A percentile compares a stretch with the other conserved stretches of the same genome.
phyloP scores from a whole-genome alignment of 176 grass and related monocot species.

The Musa schizocarpa region DNA sequence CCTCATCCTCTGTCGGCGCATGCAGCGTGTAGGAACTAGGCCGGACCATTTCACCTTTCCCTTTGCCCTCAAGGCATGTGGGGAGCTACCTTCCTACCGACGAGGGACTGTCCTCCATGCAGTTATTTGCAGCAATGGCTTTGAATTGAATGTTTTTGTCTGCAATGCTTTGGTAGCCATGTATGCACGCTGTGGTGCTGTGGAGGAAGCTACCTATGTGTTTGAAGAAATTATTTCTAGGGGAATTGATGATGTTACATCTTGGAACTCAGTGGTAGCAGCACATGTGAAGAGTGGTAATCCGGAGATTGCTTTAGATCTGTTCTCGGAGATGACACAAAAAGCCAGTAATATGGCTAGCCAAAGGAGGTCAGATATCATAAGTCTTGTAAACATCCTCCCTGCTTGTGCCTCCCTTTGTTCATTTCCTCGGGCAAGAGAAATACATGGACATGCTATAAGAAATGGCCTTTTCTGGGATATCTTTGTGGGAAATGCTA shows the following conservation, averaged over 20 bases:
- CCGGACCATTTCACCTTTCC: conserved; percentile 78
- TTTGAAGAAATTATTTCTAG: conserved; percentile 63
- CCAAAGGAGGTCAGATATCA: conserved; percentile 48
- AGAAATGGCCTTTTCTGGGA: conserved; percentile 52
- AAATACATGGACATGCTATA: conserved; percentile 74
- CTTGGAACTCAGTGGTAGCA: conserved; percentile 80
- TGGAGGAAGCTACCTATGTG: conserved; percentile 41
- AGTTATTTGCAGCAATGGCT: conserved; percentile 53
- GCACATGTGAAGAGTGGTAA: conserved; percentile 49
- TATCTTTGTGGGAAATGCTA: conserved; percentile 66
- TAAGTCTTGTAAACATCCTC: conserved; percentile 82
- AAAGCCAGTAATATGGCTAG: conserved; percentile 42
- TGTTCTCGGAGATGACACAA: conserved; percentile 53
- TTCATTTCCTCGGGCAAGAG: conserved; percentile 48
- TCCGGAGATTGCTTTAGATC: conserved; percentile 35
- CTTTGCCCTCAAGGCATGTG: conserved; percentile 62
- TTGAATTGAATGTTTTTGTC: conserved; percentile 59
- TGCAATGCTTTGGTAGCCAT: conserved; percentile 69
- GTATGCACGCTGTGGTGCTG: conserved; percentile 57
- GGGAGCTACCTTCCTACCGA: conserved; percentile 55
- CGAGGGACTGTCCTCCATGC: conserved; percentile 58
- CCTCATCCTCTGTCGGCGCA: conserved; percentile 42
- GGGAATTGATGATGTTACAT: conserved; percentile 78
- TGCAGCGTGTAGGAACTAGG: conserved; percentile 52
- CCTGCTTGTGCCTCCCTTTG: conserved; percentile 80